phyloP scores from a whole-genome alignment of 2,329 filamentous ascomycete genomes.

The Cladophialophora exuberans region DNA sequence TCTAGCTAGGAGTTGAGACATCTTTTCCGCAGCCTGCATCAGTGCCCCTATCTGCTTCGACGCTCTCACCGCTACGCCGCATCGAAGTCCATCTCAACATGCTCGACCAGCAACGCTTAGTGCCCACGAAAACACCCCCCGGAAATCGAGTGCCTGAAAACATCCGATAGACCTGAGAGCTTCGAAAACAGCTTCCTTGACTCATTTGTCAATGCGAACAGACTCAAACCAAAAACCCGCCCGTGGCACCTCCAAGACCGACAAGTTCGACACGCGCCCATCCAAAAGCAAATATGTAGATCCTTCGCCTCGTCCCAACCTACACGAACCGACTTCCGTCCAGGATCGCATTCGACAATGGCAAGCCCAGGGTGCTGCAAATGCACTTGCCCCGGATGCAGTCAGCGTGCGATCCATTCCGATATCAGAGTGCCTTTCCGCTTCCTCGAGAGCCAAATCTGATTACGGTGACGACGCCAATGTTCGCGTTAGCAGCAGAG shows the following conservation, averaged over 20 bases:
- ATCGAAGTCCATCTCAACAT: not conserved
- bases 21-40: not conserved
- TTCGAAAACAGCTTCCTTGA: not conserved
- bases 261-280: conserved; percentile 8
- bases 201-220: conserved; percentile 40
- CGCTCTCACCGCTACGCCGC: not conserved
- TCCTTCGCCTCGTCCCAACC: conserved; percentile 41
- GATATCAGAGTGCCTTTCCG: conserved; percentile 25
- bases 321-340: conserved; percentile 67
- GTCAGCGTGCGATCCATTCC: conserved; percentile 31
- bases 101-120: not conserved
- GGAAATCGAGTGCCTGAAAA: conserved; percentile 17
- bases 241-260: conserved; percentile 28
- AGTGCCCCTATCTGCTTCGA: not conserved
- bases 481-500: conserved; percentile 19
- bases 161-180: not conserved
- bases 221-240: conserved; percentile 38
- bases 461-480: conserved; percentile 18
- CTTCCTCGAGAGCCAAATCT: conserved; percentile 16
- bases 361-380: conserved; percentile 75
- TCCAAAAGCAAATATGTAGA: conserved; percentile 26
- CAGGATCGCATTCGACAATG: conserved; percentile 79
- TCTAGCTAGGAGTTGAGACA: not conserved
- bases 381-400: conserved; percentile 30
- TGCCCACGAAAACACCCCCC: conserved; percentile 1